Evolutionary conservation across 257 asterid genomes (phyloP).

Genomic region (Fraxinus cuspidata): DNA sequence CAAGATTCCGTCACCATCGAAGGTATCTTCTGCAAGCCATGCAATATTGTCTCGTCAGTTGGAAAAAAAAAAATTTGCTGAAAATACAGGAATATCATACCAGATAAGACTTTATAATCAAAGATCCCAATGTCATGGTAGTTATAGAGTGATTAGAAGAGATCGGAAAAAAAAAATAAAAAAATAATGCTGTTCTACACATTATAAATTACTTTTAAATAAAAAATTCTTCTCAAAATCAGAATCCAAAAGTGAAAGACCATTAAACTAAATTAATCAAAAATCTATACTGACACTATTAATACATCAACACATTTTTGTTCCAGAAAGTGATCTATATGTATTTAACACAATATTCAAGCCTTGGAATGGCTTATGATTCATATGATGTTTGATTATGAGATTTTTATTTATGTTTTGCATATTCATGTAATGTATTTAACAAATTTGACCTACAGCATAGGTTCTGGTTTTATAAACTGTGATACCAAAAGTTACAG

Average conservation of each 20-base stretch:
- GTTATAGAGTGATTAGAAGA: background rate
- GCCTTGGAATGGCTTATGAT: background rate
- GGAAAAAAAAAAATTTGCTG: background rate
- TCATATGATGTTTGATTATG: background rate
- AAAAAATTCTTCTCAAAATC: background rate
- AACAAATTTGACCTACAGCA: background rate
- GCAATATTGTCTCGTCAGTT: slow-evolving; percentile 7
- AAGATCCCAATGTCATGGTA: background rate
- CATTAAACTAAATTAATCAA: background rate
- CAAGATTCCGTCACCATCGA: slow-evolving; percentile 51
- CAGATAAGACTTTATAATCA: background rate
- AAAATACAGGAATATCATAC: background rate
- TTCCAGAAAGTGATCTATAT: background rate
- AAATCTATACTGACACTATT: background rate
- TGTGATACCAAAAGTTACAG: background rate
- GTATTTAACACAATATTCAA: background rate
- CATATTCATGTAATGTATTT: background rate
- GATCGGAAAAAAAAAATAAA: too few species aligned
- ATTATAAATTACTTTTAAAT: background rate
- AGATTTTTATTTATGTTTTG: background rate
- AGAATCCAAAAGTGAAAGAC: background rate
- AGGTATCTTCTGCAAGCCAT: slow-evolving; percentile 60
- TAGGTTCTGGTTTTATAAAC: background rate
- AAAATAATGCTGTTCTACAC: background rate
- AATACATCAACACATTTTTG: background rate